phyloP scores from a whole-genome alignment of 169 alveolate genomes.

The Plasmodium inui region DNA sequence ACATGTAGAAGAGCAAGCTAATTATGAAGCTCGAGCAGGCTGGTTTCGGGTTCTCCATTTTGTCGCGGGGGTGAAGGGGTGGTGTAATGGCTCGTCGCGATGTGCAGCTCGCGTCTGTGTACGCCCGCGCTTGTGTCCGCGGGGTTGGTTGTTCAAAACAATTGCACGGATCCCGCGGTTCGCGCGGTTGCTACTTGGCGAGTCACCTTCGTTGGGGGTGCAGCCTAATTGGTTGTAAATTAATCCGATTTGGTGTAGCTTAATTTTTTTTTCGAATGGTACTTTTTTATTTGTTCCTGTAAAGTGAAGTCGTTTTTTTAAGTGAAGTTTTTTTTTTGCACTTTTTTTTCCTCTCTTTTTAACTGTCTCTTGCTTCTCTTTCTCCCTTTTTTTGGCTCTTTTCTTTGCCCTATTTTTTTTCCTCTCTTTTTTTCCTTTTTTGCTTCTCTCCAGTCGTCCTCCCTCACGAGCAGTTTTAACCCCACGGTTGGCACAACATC shows the following conservation, averaged over 20 bases:
- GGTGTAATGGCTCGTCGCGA: neutral
- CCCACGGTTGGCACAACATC: neutral
- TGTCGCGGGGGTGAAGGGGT: neutral
- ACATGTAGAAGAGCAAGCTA: constrained; percentile 10
- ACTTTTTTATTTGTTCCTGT: neutral
- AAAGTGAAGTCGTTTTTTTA: neutral
- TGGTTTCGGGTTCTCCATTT: constrained; percentile 4
- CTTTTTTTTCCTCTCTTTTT: neutral
- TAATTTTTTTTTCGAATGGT: neutral
- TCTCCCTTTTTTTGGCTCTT: neutral
- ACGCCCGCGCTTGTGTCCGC: neutral
- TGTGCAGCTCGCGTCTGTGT: neutral
- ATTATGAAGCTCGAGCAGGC: neutral
- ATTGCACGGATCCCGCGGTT: neutral
- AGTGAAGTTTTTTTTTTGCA: neutral
- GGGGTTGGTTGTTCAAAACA: neutral
- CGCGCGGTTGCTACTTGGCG: neutral
- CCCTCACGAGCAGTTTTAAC: neutral
- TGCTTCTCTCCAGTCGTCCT: neutral
- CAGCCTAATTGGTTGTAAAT: neutral
- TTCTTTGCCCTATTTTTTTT: neutral
- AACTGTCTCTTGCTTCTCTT: neutral
- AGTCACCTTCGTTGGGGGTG: neutral
- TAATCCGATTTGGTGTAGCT: neutral
- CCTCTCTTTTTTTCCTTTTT: neutral